Conservation (phyloP, 129 eudicot genomes). For the Tanacetum coccineum region DNA sequence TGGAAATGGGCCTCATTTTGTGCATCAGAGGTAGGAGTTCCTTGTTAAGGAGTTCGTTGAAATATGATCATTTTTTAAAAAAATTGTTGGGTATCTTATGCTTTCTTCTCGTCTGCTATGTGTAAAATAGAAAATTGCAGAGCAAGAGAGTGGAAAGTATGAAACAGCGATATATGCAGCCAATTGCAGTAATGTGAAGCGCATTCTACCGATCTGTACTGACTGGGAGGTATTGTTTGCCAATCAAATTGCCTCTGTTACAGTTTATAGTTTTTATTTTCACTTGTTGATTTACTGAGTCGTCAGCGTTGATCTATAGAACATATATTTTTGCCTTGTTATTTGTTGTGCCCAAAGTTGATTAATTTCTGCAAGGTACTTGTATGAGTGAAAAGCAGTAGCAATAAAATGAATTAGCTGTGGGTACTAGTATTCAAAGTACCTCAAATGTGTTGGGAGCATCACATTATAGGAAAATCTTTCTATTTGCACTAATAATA, state of each 20-base stretch:
- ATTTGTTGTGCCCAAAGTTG: too few relatives aligned
- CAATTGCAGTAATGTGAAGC: slow-evolving; percentile 87
- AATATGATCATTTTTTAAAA: not conserved
- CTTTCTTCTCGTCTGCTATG: not conserved
- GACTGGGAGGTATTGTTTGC: slow-evolving; percentile 86
- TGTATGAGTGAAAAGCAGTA: too few relatives aligned
- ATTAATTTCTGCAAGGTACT: too few relatives aligned
- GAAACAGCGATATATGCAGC: slow-evolving; percentile 89
- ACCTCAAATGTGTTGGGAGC: too few relatives aligned
- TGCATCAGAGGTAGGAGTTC: slow-evolving; percentile 82
- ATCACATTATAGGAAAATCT: too few relatives aligned
- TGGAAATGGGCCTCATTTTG: slow-evolving; percentile 98
- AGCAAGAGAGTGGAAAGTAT: slow-evolving; percentile 85
- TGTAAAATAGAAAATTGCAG: slow-evolving; percentile 74
- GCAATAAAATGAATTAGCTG: too few relatives aligned
- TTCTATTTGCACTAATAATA: too few relatives aligned
- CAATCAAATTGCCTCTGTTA: slow-evolving; percentile 1
- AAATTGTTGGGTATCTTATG: not conserved
- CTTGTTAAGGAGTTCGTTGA: not conserved
- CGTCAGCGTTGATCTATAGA: too few relatives aligned
- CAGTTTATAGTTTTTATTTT: too few relatives aligned
- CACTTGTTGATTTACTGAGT: too few relatives aligned
- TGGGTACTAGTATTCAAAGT: too few relatives aligned
- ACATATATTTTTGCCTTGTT: too few relatives aligned
- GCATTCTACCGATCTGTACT: slow-evolving; percentile 71